Evolutionary conservation across 345 rosid genomes (phyloP).

Genomic region (Lumnitzera littorea): DNA sequence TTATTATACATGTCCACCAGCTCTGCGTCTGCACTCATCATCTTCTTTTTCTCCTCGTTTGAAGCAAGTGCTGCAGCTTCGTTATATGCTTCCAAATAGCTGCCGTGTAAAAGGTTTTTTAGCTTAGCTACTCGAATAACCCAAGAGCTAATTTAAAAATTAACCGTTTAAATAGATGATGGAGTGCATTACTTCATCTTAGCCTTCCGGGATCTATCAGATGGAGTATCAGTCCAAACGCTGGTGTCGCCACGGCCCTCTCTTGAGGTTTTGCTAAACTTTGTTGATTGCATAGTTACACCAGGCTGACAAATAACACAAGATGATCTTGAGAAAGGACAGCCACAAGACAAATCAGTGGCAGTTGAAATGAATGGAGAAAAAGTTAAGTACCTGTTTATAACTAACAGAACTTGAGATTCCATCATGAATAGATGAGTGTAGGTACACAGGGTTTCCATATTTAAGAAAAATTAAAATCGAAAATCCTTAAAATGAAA

Average conservation of each 20-base stretch:
- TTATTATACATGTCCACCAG: constrained; percentile 89
- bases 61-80: constrained; percentile 76
- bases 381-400: no score
- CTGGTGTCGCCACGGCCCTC: constrained; percentile 93
- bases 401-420: not conserved
- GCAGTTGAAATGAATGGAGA: no score
- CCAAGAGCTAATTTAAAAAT: not conserved
- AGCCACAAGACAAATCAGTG: no score
- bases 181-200: constrained; percentile 50
- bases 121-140: not conserved
- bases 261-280: constrained; percentile 54
- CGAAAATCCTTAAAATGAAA: no score
- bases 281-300: constrained; percentile 61
- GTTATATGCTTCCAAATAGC: constrained; percentile 83
- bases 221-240: constrained; percentile 85
- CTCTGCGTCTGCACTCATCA: constrained; percentile 48
- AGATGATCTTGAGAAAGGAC: not conserved
- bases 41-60: constrained; percentile 49
- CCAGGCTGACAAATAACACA: constrained; percentile 45
- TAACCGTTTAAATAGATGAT: not conserved
- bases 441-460: no score
- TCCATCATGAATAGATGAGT: not conserved
- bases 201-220: constrained; percentile 79
- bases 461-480: no score
- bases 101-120: constrained; percentile 18